Evolutionary conservation across 164 flowering plant species (phyloP), one percentile per base, ranked within the genome.

Genomic region (Berberis vulgaris): DNA sequence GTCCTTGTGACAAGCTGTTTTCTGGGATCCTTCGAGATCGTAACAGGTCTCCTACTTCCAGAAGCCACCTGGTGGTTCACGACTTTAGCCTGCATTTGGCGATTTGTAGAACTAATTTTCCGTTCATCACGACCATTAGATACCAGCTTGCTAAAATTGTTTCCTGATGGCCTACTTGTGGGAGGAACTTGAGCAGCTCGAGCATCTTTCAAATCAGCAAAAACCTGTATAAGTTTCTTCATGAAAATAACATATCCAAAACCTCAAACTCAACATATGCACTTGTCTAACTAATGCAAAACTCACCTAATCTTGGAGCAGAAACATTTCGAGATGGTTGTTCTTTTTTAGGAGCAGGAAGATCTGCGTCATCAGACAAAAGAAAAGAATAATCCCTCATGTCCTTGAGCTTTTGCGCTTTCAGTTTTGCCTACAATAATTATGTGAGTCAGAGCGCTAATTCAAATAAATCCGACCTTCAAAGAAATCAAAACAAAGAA

Each of bases 341-440:
- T 53, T 64, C 79, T 65, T 81, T 84, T 59, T 70, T 26, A 11
- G 88, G 74, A 60, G 74, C 82, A 53, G 98, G 86, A 67, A 80
- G 69, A 45, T 84, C 88, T 3, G 86, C 84, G 76, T 88, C 94
- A 58, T 88, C 97, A 11, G 97, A 85, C n/a, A 83, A 67, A 7
- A 95, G 81, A 74, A 88, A 91, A 54, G 99, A 91, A 76, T 91
- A 95, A 70, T 95, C 98, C 60, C 99, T 79, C 0, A 83, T 77
- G 53, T 83, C 83, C 71, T 82, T 89, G 4, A 85, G 80, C 41
- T 79, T 81, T 75, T 89, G 85, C 5, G 62, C 88, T 73, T 89
- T 89, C 63, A 39, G 41, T 68, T 83, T 80, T 2, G 53, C 12
- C 95, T 86, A 81, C 73, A 65, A 72, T 2, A 13, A 41, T 55